Evolutionary conservation across 1,284 basidiomycete species (phyloP).

Genomic region (Pholiota adiposa): DNA sequence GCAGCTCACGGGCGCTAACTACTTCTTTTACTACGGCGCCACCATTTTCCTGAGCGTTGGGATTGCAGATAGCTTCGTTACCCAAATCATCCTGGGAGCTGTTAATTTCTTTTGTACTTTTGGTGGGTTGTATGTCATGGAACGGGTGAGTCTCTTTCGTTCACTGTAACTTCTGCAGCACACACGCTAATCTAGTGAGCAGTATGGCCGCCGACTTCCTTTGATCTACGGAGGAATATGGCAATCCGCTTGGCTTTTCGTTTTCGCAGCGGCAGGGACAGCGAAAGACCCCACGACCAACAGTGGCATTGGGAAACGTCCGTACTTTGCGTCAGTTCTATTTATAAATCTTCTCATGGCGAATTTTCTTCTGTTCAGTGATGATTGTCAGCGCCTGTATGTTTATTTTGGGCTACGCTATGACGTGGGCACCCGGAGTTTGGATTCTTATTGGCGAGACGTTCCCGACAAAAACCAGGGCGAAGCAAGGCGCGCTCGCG

Average conservation of each 20-base stretch:
- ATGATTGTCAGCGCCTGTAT: conserved; percentile 82
- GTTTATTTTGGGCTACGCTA: conserved; percentile 80
- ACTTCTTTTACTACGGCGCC: conserved; percentile 76
- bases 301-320: conserved; percentile 56
- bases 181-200: no score
- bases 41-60: conserved; percentile 74
- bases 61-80: conserved; percentile 68
- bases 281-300: conserved; percentile 58
- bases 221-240: conserved; percentile 74
- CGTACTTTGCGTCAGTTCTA: neutral
- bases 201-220: conserved; percentile 66
- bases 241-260: conserved; percentile 79
- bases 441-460: conserved; percentile 83
- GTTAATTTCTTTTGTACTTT: conserved; percentile 77
- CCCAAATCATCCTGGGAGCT: conserved; percentile 73
- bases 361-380: conserved; percentile 37
- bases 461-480: conserved; percentile 75
- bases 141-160: conserved; percentile 44
- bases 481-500: conserved; percentile 76
- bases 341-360: neutral
- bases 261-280: conserved; percentile 78
- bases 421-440: conserved; percentile 75
- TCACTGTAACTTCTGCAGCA: no score
- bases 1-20: conserved; percentile 77
- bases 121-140: conserved; percentile 72